phyloP scores from a whole-genome alignment of 306 rosid genomes.

The Alnus glutinosa region DNA sequence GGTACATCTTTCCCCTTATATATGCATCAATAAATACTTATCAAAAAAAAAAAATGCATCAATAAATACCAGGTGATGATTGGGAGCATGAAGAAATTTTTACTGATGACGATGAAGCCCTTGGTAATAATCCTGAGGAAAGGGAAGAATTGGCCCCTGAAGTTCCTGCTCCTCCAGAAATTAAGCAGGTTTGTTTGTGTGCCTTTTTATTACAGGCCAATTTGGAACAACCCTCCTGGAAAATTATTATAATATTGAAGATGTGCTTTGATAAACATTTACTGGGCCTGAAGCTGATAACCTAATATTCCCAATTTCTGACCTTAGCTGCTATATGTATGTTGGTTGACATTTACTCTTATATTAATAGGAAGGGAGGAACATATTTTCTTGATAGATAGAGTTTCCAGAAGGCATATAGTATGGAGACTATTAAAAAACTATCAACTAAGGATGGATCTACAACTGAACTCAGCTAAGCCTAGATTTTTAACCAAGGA shows the following conservation, averaged over 20 bases:
- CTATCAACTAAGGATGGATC: not conserved
- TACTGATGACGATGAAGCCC: conserved; percentile 97
- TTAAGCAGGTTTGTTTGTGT: conserved; percentile 72
- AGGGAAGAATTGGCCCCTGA: conserved; percentile 97
- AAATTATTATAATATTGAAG: not conserved
- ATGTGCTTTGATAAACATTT: not conserved
- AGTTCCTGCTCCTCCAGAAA: conserved; percentile 96
- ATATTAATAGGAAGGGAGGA: not conserved
- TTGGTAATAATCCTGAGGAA: conserved; percentile 90
- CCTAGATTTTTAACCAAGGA: not conserved
- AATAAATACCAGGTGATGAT: conserved; percentile 72
- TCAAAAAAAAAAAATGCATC: not conserved
- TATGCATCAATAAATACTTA: conserved; percentile 10
- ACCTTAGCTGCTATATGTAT: not conserved
- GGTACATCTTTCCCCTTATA: conserved; percentile 11
- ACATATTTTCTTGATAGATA: not conserved
- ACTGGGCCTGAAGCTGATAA: not conserved
- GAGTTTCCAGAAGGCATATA: not conserved
- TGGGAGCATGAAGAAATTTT: conserved; percentile 99
- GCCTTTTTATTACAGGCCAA: not conserved
- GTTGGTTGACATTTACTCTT: not conserved
- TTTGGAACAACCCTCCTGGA: conserved; percentile 3
- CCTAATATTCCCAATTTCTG: not conserved
- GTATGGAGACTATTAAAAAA: not conserved
- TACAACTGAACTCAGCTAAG: not conserved